Evolutionary conservation across 192 early-diverging fungal species (phyloP).

Genomic region (Thamnidium elegans): DNA sequence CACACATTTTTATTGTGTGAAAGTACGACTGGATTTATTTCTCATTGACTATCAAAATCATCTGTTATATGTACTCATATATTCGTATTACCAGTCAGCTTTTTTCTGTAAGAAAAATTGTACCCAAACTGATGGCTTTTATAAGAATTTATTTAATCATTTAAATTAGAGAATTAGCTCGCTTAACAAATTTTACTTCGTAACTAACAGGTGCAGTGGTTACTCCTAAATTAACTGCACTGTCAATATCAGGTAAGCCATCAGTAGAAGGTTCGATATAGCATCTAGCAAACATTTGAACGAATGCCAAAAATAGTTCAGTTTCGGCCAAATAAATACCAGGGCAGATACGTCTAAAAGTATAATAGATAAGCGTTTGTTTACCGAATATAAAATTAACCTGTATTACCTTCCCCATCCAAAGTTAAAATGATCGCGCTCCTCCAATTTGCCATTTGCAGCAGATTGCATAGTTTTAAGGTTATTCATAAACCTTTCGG

Average conservation of each 20-base stretch:
- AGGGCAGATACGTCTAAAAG: slow-evolving; percentile 13
- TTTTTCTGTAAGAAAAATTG: no score
- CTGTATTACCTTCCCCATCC: slow-evolving; percentile 18
- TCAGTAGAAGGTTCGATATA: not conserved
- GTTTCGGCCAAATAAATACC: slow-evolving; percentile 15
- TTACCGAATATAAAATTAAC: not conserved
- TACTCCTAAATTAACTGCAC: not conserved
- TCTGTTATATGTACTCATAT: no score
- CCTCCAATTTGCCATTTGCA: slow-evolving; percentile 13
- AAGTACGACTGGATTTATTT: no score
- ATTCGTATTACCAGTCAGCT: no score
- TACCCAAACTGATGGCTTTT: no score
- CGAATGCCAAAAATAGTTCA: not conserved
- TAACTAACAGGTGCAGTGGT: not conserved
- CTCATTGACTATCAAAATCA: no score
- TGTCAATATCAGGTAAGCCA: not conserved
- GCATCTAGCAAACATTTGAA: not conserved
- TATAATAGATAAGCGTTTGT: not conserved
- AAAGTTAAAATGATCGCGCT: slow-evolving; percentile 23
- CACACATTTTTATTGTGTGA: no score
- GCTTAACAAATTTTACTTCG: not conserved
- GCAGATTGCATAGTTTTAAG: slow-evolving; percentile 1
- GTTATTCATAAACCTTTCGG: slow-evolving; percentile 35
- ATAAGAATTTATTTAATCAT: no score
- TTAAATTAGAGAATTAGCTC: not conserved